phyloP scores from a whole-genome alignment of 495 filamentous ascomycete species.

The Penicillium soppii region DNA sequence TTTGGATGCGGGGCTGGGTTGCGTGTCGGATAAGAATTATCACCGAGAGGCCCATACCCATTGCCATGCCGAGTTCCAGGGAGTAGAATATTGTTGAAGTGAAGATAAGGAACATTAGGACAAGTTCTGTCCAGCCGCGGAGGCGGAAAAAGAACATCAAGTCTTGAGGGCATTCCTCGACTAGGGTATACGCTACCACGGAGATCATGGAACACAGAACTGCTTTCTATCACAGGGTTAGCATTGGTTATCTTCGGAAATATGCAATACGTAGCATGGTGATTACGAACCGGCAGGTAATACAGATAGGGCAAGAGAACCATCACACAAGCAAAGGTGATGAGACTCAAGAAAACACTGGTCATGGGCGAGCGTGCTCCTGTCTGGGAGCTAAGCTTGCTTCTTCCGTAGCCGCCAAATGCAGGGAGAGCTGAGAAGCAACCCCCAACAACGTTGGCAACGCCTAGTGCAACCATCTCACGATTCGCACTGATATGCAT shows the following conservation, averaged over 20 bases:
- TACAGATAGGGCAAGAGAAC: slow-evolving; percentile 90
- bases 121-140: slow-evolving; percentile 78
- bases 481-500: slow-evolving; percentile 86
- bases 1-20: slow-evolving; percentile 93
- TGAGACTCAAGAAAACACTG: slow-evolving; percentile 75
- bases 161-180: slow-evolving; percentile 94
- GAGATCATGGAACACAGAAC: slow-evolving; percentile 93
- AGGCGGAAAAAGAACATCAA: slow-evolving; percentile 85
- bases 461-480: slow-evolving; percentile 88
- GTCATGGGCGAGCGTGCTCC: slow-evolving; percentile 93
- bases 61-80: slow-evolving; percentile 78
- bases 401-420: slow-evolving; percentile 94
- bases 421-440: slow-evolving; percentile 89
- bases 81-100: slow-evolving; percentile 91
- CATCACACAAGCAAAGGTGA: slow-evolving; percentile 76
- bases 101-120: slow-evolving; percentile 87
- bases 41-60: slow-evolving; percentile 84
- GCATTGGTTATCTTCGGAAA: not conserved
- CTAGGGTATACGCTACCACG: slow-evolving; percentile 89
- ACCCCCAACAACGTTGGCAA: slow-evolving; percentile 86
- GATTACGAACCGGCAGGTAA: slow-evolving; percentile 76
- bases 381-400: slow-evolving; percentile 90
- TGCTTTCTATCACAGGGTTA: slow-evolving; percentile 63
- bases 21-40: slow-evolving; percentile 85
- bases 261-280: not conserved